Percentiles rank a stretch among this genome's conserved stretches.
These are phyloP conservation scores for Colletotrichum sp. DNA, from an alignment of 2,329 filamentous ascomycete species.

Conservation along the genomic window DNA sequence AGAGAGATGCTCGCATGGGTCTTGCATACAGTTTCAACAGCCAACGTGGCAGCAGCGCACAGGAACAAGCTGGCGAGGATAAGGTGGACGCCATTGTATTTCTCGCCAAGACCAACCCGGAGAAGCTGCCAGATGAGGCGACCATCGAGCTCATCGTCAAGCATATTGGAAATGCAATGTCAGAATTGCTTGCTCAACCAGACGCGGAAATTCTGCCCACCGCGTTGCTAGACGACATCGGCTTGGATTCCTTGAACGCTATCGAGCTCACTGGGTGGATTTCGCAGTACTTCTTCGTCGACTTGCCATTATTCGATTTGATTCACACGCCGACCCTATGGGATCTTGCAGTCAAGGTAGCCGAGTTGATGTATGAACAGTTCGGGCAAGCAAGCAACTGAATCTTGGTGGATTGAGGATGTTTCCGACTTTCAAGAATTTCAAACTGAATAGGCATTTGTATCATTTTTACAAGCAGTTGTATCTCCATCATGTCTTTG, in stretches of 20 bases:
- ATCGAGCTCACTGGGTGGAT: neutral
- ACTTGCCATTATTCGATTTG: neutral
- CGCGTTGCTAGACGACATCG: neutral
- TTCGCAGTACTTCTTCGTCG: neutral
- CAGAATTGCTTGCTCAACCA: neutral
- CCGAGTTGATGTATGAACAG: neutral
- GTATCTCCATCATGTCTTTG: accelerated
- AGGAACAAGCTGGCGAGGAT: neutral
- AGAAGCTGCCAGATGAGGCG: neutral
- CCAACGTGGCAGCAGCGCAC: neutral
- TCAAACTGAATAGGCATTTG: neutral
- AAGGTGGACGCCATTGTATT: neutral
- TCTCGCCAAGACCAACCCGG: neutral
- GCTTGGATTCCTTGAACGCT: neutral
- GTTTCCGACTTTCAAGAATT: neutral
- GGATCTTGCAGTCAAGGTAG: neutral
- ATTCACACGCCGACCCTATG: neutral
- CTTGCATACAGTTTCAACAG: neutral
- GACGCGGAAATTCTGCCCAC: neutral
- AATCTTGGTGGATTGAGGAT: neutral
- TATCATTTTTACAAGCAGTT: neutral
- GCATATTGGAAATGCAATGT: neutral
- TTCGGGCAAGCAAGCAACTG: neutral
- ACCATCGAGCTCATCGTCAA: neutral
- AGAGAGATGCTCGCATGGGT: neutral